Conservation (phyloP, 2,329 filamentous ascomycete genomes). For the Aspergillus candidus region DNA sequence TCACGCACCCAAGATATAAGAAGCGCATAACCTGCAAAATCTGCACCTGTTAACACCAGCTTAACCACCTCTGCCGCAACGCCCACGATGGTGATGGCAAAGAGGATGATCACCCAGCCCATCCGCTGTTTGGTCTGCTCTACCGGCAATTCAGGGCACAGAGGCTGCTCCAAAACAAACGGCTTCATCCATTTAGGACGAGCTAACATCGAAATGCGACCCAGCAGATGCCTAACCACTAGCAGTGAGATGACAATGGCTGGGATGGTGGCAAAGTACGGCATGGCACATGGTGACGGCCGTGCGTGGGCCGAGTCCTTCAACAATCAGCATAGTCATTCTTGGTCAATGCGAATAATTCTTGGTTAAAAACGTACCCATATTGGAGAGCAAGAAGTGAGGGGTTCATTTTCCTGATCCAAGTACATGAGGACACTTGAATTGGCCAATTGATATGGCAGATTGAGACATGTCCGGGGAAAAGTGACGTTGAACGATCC, state of each 20-base stretch:
- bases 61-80: constrained; percentile 29
- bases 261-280: constrained; percentile 28
- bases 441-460: not conserved
- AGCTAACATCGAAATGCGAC: constrained; percentile 16
- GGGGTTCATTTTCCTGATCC: constrained; percentile 6
- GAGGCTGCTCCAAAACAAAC: constrained; percentile 44
- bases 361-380: constrained; percentile 10
- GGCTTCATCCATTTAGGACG: constrained; percentile 47
- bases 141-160: constrained; percentile 24
- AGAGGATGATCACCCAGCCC: constrained; percentile 34
- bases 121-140: constrained; percentile 24
- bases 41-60: constrained; percentile 14
- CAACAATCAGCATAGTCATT: constrained; percentile 9
- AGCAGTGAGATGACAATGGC: constrained; percentile 21
- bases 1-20: constrained; percentile 35
- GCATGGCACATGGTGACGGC: constrained; percentile 30
- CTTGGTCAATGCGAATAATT: not conserved
- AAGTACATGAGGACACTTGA: constrained; percentile 5
- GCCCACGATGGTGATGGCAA: constrained; percentile 34
- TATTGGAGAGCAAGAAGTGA: constrained; percentile 11
- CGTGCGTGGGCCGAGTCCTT: constrained; percentile 35
- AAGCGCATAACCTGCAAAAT: constrained; percentile 19
- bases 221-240: constrained; percentile 24
- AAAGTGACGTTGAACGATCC: not conserved
- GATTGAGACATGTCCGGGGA: not conserved